phyloP scores from a whole-genome alignment of 1,284 basidiomycete species.

The Irpex rosettiformis region DNA sequence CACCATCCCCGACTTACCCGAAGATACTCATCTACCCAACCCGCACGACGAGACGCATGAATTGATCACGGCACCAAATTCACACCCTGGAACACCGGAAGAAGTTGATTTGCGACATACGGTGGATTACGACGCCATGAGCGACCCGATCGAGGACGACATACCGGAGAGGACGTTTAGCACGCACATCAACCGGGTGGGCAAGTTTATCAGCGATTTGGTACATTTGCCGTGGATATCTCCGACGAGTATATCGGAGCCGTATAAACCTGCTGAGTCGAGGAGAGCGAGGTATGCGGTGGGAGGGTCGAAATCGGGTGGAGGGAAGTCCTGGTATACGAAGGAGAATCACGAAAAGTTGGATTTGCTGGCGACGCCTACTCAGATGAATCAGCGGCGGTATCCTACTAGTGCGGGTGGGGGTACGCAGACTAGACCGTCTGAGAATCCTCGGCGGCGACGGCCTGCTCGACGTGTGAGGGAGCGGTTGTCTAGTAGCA shows the following conservation, averaged over 20 bases:
- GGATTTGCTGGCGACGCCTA: conserved; percentile 26
- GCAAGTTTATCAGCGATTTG: conserved; percentile 28
- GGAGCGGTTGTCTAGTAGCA: neutral
- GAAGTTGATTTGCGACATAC: conserved; percentile 23
- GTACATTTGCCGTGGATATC: conserved; percentile 31
- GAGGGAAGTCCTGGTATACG: conserved; percentile 33
- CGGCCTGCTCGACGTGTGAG: neutral
- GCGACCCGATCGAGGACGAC: conserved; percentile 17
- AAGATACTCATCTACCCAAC: conserved; percentile 11
- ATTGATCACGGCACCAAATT: conserved; percentile 11
- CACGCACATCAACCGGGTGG: conserved; percentile 27
- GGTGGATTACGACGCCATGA: conserved; percentile 33
- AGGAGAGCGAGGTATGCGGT: conserved; percentile 22
- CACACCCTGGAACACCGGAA: conserved; percentile 18
- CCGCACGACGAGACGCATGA: conserved; percentile 12
- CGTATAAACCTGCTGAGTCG: conserved; percentile 27
- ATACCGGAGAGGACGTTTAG: conserved; percentile 26
- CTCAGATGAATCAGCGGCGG: neutral
- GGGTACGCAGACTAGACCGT: neutral
- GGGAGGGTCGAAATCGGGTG: conserved; percentile 18
- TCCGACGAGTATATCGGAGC: conserved; percentile 25
- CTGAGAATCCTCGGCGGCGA: neutral
- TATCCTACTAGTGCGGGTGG: neutral
- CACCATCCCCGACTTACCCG: neutral
- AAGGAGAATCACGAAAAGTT: conserved; percentile 24